Evolutionary conservation across 2,329 filamentous ascomycete species (phyloP).

Genomic region (Aspergillus spinulosporus): DNA sequence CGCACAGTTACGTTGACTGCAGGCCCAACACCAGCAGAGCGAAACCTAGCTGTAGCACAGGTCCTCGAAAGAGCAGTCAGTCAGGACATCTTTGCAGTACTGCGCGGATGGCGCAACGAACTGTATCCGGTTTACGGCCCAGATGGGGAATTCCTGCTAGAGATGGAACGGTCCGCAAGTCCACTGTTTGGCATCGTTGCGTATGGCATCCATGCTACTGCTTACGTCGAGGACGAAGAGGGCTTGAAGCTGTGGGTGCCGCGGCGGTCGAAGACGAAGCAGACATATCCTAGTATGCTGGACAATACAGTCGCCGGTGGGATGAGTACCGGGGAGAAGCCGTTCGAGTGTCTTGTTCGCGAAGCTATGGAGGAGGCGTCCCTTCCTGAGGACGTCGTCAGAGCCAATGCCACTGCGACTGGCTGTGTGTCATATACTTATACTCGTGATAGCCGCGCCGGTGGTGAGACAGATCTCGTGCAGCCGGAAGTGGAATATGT

Average conservation of each 20-base stretch:
- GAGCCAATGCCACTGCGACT: constrained; percentile 56
- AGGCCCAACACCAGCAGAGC: constrained; percentile 62
- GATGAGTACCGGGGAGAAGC: constrained; percentile 75
- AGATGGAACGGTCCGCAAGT: constrained; percentile 73
- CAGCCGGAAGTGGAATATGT: constrained; percentile 92
- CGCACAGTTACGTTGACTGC: constrained; percentile 63
- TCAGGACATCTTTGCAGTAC: constrained; percentile 68
- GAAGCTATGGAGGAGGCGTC: constrained; percentile 90
- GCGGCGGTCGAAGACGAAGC: constrained; percentile 71
- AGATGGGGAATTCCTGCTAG: constrained; percentile 61
- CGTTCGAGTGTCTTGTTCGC: constrained; percentile 78
- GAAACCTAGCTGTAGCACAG: constrained; percentile 58
- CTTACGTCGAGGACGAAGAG: constrained; percentile 59
- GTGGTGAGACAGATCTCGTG: constrained; percentile 76
- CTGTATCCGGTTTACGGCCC: constrained; percentile 73
- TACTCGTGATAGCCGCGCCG: constrained; percentile 71
- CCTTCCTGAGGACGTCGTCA: constrained; percentile 69
- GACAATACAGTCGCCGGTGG: constrained; percentile 93
- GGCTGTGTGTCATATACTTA: constrained; percentile 84
- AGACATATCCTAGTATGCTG: constrained; percentile 86
- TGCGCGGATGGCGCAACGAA: constrained; percentile 79
- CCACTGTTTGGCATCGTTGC: constrained; percentile 73
- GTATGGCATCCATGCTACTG: constrained; percentile 81
- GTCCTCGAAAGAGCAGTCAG: constrained; percentile 68
- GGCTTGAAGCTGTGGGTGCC: constrained; percentile 84